Evolutionary conservation across 257 asterid genomes (phyloP).

Genomic region (Thymus mandschuricus): DNA sequence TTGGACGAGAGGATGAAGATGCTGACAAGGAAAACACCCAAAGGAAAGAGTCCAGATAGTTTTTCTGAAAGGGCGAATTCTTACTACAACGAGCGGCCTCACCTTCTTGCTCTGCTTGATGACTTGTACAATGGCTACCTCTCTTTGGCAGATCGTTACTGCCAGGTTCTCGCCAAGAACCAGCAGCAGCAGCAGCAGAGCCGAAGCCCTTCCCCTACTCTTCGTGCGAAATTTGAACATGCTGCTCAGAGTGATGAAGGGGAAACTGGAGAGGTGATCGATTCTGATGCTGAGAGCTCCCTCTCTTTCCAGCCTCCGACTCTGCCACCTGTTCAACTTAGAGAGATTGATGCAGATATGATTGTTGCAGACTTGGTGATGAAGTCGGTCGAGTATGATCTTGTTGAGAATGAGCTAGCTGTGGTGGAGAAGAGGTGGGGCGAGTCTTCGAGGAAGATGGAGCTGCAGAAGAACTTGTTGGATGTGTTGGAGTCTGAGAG

Average conservation of each 20-base stretch:
- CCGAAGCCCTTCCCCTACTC: conserved; percentile 60
- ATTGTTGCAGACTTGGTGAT: conserved; percentile 71
- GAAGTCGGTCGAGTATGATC: conserved; percentile 71
- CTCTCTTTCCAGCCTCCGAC: conserved; percentile 60
- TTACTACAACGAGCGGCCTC: conserved; percentile 88
- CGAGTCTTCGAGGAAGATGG: conserved; percentile 73
- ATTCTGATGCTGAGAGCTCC: conserved; percentile 85
- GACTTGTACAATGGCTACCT: conserved; percentile 83
- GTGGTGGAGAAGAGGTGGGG: conserved; percentile 52
- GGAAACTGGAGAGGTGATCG: conserved; percentile 48
- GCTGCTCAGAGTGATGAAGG: conserved; percentile 42
- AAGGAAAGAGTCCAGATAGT: conserved; percentile 55
- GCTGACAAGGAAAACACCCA: conserved; percentile 46
- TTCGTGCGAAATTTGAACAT: conserved; percentile 36
- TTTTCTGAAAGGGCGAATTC: conserved; percentile 76
- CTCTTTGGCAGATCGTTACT: conserved; percentile 80
- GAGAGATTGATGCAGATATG: conserved; percentile 52
- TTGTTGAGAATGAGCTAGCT: conserved; percentile 55
- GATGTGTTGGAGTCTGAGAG: conserved; percentile 95
- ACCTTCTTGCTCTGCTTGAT: conserved; percentile 67
- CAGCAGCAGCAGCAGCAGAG: conserved; percentile 31
- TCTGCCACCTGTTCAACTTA: conserved; percentile 22
- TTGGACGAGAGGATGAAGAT: conserved; percentile 82
- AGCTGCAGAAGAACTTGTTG: conserved; percentile 80
- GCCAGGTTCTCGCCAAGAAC: conserved; percentile 74